Evolutionary conservation across 345 rosid genomes (phyloP).

Genomic region (Noccaea bulbosa): DNA sequence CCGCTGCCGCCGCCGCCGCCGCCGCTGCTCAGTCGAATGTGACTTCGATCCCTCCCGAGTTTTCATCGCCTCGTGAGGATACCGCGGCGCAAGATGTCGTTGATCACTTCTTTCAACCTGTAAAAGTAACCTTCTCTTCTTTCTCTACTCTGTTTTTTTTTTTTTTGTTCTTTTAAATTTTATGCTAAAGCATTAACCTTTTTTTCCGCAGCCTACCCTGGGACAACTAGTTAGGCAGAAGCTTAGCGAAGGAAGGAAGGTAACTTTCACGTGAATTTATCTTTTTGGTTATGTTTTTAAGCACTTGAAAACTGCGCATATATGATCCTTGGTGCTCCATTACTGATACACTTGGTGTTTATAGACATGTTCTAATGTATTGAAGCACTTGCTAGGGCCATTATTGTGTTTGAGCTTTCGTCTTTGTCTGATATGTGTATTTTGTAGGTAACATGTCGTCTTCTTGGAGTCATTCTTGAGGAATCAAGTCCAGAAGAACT

Average conservation of each 20-base stretch:
- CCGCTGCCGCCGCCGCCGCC: conserved; percentile 46
- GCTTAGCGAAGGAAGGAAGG: conserved; percentile 93
- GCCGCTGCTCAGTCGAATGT: conserved; percentile 53
- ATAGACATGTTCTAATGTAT: not conserved
- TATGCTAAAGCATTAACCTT: not conserved
- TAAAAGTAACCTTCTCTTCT: conserved; percentile 51
- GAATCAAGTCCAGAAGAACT: conserved; percentile 91
- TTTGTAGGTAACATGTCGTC: conserved; percentile 86
- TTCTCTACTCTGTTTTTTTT: not conserved
- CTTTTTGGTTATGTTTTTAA: not conserved
- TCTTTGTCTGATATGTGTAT: conserved; percentile 16
- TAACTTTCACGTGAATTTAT: conserved; percentile 32
- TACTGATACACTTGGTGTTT: conserved; percentile 4
- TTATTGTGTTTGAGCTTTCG: conserved; percentile 10
- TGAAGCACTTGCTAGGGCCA: not conserved
- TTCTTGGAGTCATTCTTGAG: conserved; percentile 87
- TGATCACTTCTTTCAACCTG: conserved; percentile 85
- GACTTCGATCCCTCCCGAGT: conserved; percentile 48
- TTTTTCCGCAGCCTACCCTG: conserved; percentile 70
- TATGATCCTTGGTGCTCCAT: not conserved
- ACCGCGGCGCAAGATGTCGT: conserved; percentile 64
- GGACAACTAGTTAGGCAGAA: conserved; percentile 87
- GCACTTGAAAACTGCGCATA: not conserved
- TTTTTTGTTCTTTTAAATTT: not conserved
- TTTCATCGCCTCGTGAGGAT: conserved; percentile 62